Evolutionary conservation across 805 yeast genomes (phyloP).

Genomic region (Suhomyces emberorum): DNA sequence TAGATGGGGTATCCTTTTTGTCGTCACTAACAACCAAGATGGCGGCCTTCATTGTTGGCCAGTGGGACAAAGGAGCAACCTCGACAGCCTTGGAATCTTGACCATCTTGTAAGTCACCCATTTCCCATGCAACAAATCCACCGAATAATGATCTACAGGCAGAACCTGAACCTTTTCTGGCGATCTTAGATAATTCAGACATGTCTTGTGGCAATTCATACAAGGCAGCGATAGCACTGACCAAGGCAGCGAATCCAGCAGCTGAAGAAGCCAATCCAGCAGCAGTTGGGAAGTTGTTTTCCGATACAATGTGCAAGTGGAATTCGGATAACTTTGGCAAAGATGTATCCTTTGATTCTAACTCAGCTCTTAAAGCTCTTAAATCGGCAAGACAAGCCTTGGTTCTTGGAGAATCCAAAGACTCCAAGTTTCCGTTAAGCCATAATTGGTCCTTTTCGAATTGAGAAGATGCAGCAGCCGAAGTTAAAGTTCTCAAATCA

Average conservation of each 20-base stretch:
- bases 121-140: conserved; percentile 99
- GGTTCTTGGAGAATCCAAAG: conserved; percentile 59
- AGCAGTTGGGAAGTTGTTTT: conserved; percentile 98
- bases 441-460: conserved; percentile 68
- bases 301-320: conserved; percentile 79
- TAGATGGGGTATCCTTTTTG: conserved; percentile 92
- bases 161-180: conserved; percentile 97
- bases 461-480: conserved; percentile 65
- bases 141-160: conserved; percentile 97
- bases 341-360: conserved; percentile 54
- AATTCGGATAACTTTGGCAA: conserved; percentile 62
- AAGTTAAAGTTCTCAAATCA: conserved; percentile 87
- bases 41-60: conserved; percentile 91
- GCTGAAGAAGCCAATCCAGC: conserved; percentile 98
- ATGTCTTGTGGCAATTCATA: conserved; percentile 81
- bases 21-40: conserved; percentile 89
- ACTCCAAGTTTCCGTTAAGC: conserved; percentile 82
- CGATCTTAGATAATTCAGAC: conserved; percentile 86
- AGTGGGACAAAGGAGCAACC: conserved; percentile 77
- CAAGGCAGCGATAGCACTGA: conserved; percentile 80
- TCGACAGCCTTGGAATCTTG: conserved; percentile 92
- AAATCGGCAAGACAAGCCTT: conserved; percentile 75
- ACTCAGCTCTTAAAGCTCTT: conserved; percentile 57
- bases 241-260: conserved; percentile 97
- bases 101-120: conserved; percentile 80